phyloP scores from a whole-genome alignment of 305 asterid species.

The Caryopteris hybrid region DNA sequence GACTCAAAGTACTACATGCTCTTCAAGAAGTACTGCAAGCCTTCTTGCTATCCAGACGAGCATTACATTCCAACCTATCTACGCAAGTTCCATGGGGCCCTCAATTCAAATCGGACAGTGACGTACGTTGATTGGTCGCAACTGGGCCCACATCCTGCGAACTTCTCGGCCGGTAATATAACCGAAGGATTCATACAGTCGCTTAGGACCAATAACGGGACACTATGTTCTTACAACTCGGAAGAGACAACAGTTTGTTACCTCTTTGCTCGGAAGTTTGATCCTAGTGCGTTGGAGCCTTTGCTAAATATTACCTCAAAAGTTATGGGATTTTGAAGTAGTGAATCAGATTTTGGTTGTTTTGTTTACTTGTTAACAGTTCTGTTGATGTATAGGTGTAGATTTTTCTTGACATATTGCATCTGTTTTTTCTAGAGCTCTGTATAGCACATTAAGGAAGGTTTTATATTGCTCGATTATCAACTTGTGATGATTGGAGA shows the following conservation, averaged over 20 bases:
- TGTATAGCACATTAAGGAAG: too few species aligned
- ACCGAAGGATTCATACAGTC: slow-evolving; percentile 53
- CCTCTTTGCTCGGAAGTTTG: slow-evolving; percentile 94
- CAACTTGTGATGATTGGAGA: too few species aligned
- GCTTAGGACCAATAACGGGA: slow-evolving; percentile 52
- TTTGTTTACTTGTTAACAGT: neutral
- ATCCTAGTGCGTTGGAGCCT: slow-evolving; percentile 64
- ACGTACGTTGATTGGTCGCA: slow-evolving; percentile 89
- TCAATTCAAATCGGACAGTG: slow-evolving; percentile 70
- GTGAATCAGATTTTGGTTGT: neutral
- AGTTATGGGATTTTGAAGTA: slow-evolving; percentile 63
- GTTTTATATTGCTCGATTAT: too few species aligned
- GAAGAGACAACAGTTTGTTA: slow-evolving; percentile 43
- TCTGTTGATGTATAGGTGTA: neutral
- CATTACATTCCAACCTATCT: slow-evolving; percentile 84
- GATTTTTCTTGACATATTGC: too few species aligned
- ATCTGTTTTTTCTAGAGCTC: too few species aligned
- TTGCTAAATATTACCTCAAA: slow-evolving; percentile 49
- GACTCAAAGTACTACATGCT: slow-evolving; percentile 68
- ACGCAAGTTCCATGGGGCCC: slow-evolving; percentile 52
- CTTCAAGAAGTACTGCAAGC: slow-evolving; percentile 70
- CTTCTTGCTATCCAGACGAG: slow-evolving; percentile 97
- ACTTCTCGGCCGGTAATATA: slow-evolving; percentile 47
- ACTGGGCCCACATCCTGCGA: slow-evolving; percentile 77
- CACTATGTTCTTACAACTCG: slow-evolving; percentile 57